A percentile compares a stretch with the other conserved stretches of the same genome.
Conservation (phyloP, 495 filamentous ascomycete genomes). For the Pyronema omphalodes region DNA sequence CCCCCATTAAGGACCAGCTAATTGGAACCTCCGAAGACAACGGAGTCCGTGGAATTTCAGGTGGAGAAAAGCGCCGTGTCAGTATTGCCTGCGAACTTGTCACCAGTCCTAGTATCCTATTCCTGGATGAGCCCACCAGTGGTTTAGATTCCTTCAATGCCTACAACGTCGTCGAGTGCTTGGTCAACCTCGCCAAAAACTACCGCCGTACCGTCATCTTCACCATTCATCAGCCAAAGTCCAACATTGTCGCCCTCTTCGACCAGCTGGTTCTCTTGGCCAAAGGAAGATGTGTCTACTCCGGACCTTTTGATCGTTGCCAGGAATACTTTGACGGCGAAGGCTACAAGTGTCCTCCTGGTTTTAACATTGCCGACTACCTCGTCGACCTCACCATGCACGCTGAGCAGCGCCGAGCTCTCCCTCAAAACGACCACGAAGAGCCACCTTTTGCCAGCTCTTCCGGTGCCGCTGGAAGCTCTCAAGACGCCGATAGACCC, state of each 20-base stretch:
- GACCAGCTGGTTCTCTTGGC: constrained; percentile 83
- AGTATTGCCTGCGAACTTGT: constrained; percentile 96
- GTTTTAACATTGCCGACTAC: constrained; percentile 97
- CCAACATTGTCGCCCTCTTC: constrained; percentile 98
- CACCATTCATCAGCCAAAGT: constrained; percentile 96
- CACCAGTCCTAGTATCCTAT: constrained; percentile 91
- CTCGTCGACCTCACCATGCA: constrained; percentile 97
- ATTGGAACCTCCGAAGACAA: constrained; percentile 92
- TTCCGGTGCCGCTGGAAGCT: neutral
- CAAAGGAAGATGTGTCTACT: constrained; percentile 78
- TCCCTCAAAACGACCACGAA: constrained; percentile 8
- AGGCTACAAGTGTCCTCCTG: constrained; percentile 80
- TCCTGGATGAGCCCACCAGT: constrained; percentile 92
- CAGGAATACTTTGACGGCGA: constrained; percentile 83
- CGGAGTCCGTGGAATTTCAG: constrained; percentile 83
- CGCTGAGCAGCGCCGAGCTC: constrained; percentile 30
- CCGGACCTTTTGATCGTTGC: constrained; percentile 72
- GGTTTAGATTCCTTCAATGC: constrained; percentile 92
- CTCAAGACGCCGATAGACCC: neutral
- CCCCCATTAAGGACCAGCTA: constrained; percentile 75
- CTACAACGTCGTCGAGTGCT: constrained; percentile 90
- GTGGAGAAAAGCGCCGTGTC: constrained; percentile 88
- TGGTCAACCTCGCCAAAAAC: constrained; percentile 84
- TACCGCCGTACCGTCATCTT: constrained; percentile 95
- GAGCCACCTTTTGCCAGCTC: constrained; percentile 1